Evolutionary conservation across 768 basidiomycete genomes (phyloP).

Genomic region (Trametes gibbosa): DNA sequence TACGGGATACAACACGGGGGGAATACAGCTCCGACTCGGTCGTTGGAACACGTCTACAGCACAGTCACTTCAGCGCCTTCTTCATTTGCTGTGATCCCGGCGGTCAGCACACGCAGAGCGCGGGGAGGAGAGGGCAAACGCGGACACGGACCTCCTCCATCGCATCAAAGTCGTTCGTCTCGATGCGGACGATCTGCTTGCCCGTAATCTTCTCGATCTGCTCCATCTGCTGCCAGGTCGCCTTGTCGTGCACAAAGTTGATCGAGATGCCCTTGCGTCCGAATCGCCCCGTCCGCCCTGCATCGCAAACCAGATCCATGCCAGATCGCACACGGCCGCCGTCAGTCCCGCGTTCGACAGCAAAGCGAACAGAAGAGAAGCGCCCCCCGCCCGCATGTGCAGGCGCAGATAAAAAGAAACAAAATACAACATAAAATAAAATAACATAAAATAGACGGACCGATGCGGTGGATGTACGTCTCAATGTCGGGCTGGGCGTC

Average conservation of each 20-base stretch:
- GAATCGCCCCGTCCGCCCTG: conserved; percentile 97
- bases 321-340: background rate
- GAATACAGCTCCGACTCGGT: conserved; percentile 1
- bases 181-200: conserved; percentile 78
- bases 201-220: conserved; percentile 79
- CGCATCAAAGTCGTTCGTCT: conserved; percentile 85
- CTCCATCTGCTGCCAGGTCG: conserved; percentile 88
- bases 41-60: background rate
- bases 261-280: conserved; percentile 96
- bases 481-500: conserved; percentile 83
- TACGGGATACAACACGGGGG: conserved; percentile 8
- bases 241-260: conserved; percentile 92
- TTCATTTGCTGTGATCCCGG: conserved; percentile 65
- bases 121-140: background rate
- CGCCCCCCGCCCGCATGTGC: no score
- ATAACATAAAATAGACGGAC: conserved; percentile 41
- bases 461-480: conserved; percentile 97
- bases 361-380: background rate
- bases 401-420: background rate
- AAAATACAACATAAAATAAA: no score
- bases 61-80: conserved; percentile 62
- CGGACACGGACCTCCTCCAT: conserved; percentile 84
- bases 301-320: background rate
- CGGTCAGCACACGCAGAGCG: background rate
- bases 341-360: background rate